Base-by-base conservation (phyloP, 768 basidiomycete species). In the Pleurotus eryngii region DNA sequence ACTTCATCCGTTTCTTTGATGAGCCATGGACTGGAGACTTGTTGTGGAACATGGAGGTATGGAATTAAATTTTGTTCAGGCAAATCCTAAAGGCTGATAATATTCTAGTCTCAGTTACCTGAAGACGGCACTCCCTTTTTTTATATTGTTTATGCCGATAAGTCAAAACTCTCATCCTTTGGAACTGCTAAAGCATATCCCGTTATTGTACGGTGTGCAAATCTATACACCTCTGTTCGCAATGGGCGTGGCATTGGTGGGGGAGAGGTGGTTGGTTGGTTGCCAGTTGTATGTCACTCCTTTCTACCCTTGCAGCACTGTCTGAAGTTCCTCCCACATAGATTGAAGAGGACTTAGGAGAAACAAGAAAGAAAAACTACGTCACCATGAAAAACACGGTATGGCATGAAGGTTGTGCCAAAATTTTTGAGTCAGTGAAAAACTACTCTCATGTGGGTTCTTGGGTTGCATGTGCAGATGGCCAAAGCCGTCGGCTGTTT, bases 71-170 rank as follows among this genome's bases (percentile, higher is more conserved):
- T 43, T n/a, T 43, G 42, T 43, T 43, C 20, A 12, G 20, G 6
- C 15, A 30, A 30, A 30, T 30, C 8, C 8, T 6, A 5, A 30
- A 30, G 27, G 27, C 27, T 30, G 27, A 30, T 30, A 30, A 30
- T 30, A 30, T 17, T n/a, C 57, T 49, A 64, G 61, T 48, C 43
- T 27, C 1, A 51, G 53, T 20, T 74, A 18, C 66, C 68, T 17
- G 27, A 54, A 11, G 59, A 51, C 37, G 68, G 59, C 1, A 68
- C 67, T 18, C 68, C 70, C 0, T 60, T 74, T 15, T 59, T 60
- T 5, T 67, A 71, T 24, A 71, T 76, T 26, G 46, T 78, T 0
- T 79, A 76, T 66, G 72, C 76, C 4, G 75, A 79, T 61, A 77
- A 77, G 48, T 67, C 71, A 1, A 68, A 68, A 12, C 59, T 77